A percentile compares a stretch with the other conserved stretches of the same genome.
Evolutionary conservation across 257 asterid genomes (phyloP).

Genomic region (Prunella vulgaris): DNA sequence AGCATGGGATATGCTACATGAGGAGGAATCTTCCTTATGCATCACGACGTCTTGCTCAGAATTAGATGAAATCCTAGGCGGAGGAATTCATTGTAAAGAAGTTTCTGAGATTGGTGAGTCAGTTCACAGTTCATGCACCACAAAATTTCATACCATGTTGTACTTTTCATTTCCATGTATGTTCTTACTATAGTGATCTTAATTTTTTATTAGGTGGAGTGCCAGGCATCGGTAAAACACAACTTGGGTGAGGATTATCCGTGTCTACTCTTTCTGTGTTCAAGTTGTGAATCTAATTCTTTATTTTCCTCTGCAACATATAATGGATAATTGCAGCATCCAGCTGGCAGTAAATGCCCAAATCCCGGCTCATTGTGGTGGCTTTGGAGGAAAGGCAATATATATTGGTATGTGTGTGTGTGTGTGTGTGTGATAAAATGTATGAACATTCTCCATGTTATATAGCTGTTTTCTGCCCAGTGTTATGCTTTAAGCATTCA

Average conservation of each 20-base stretch:
- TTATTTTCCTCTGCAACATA: neutral
- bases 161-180: conserved; percentile 3
- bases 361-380: conserved; percentile 83
- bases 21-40: conserved; percentile 58
- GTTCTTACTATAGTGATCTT: conserved; percentile 20
- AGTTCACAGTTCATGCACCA: neutral
- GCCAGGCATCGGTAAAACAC: conserved; percentile 97
- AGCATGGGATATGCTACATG: conserved; percentile 93
- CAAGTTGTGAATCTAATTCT: conserved; percentile 7
- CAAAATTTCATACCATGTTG: neutral
- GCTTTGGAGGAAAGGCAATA: conserved; percentile 88
- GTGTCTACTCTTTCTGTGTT: conserved; percentile 11
- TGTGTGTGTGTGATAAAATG: neutral
- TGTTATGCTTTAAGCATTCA: conserved; percentile 10
- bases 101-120: conserved; percentile 91
- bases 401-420: conserved; percentile 56
- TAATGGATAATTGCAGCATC: conserved; percentile 46
- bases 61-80: conserved; percentile 79
- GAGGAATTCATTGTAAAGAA: conserved; percentile 86
- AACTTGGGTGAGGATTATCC: conserved; percentile 63
- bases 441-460: neutral
- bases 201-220: conserved; percentile 71
- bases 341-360: conserved; percentile 91
- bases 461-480: conserved; percentile 3
- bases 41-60: conserved; percentile 85